These are phyloP conservation scores for Eucalyptus curtisii DNA, from an alignment of 345 rosid genomes.

Conservation along the genomic window DNA sequence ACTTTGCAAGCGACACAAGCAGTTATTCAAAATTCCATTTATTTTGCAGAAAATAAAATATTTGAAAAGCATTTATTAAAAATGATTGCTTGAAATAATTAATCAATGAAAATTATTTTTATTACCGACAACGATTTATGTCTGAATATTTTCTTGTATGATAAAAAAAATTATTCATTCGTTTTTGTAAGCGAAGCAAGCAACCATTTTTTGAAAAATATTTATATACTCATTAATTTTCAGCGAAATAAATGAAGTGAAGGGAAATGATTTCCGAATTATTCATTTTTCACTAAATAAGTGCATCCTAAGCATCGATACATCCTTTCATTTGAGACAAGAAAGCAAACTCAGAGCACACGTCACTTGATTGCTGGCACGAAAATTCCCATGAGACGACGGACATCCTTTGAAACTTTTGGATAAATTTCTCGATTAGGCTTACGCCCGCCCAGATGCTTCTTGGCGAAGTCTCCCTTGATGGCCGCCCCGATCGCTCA, in stretches of 20 bases:
- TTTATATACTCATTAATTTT: no score
- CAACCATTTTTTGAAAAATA: accelerated
- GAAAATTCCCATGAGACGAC: not conserved
- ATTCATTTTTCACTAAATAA: not conserved
- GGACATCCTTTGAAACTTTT: not conserved
- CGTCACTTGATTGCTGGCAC: not conserved
- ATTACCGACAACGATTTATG: not conserved
- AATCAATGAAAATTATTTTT: no score
- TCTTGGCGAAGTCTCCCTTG: not conserved
- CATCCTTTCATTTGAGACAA: not conserved
- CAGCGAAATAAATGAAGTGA: not conserved
- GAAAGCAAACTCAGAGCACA: not conserved
- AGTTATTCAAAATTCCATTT: no score
- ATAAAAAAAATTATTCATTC: no score
- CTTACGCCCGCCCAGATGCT: not conserved
- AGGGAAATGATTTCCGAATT: accelerated
- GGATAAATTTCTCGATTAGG: not conserved
- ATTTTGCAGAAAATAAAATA: accelerated
- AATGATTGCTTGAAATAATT: not conserved
- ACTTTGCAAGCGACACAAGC: not conserved
- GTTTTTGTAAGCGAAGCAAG: no score
- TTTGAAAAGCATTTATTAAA: no score
- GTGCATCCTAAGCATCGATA: not conserved
- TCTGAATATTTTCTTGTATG: accelerated
- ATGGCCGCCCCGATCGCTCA: not conserved